Evolutionary conservation across 192 early-diverging fungal species (phyloP).

Genomic region (Coemansia sp.): DNA sequence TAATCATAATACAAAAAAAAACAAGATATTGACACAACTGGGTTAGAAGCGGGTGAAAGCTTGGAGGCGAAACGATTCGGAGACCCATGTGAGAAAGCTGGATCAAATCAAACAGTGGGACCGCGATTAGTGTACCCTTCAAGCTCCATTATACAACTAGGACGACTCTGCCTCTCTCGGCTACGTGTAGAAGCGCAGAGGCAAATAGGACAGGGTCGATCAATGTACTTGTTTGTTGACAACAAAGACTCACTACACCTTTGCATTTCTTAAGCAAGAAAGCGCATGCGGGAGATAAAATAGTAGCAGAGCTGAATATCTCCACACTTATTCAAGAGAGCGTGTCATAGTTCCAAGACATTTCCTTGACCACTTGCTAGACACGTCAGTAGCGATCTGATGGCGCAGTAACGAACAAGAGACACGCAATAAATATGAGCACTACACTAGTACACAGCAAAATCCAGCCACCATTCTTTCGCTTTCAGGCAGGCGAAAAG

Average conservation of each 20-base stretch:
- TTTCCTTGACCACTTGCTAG: neutral
- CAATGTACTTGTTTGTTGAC: neutral
- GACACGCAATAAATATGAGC: neutral
- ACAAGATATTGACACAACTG: neutral
- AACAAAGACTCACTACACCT: neutral
- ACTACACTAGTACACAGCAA: neutral
- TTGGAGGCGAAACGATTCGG: neutral
- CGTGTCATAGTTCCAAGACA: neutral
- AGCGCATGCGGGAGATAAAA: neutral
- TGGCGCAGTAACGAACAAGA: constrained; percentile 5
- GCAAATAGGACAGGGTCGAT: too few species aligned
- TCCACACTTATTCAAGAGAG: neutral
- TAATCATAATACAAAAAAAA: constrained; percentile 12
- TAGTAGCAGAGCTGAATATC: neutral
- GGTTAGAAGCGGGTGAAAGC: neutral
- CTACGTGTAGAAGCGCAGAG: neutral
- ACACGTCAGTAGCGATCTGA: neutral
- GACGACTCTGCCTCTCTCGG: neutral
- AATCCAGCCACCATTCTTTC: neutral
- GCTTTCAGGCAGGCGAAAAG: neutral
- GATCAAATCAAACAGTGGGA: neutral
- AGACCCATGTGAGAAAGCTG: neutral
- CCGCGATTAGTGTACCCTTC: neutral
- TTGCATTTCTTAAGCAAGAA: neutral
- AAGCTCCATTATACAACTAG: neutral